phyloP scores from a whole-genome alignment of 1,284 basidiomycete species.

The Ustilago shanxiensis region DNA sequence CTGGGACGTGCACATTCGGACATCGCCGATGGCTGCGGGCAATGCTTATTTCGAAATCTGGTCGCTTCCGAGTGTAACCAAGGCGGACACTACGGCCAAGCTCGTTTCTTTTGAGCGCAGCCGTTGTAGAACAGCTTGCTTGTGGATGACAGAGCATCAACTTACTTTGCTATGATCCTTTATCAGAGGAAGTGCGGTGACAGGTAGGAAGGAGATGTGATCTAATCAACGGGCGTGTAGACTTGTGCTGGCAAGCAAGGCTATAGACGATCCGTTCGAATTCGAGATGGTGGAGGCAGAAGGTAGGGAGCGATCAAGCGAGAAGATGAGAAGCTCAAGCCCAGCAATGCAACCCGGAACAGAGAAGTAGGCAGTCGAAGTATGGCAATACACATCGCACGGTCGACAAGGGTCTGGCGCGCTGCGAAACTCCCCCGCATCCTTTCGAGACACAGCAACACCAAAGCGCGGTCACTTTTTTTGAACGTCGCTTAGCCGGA shows the following conservation, averaged over 20 bases:
- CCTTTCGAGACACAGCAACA: background rate
- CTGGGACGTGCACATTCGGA: background rate
- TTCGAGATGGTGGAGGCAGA: background rate
- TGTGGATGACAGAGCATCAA: background rate
- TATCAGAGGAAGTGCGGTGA: background rate
- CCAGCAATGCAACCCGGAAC: background rate
- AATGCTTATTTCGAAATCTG: background rate
- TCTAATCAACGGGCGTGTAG: background rate
- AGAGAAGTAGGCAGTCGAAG: background rate
- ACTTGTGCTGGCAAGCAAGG: background rate
- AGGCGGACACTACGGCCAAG: background rate
- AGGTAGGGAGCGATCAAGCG: background rate
- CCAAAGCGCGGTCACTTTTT: background rate
- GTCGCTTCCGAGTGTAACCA: background rate
- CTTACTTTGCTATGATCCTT: background rate
- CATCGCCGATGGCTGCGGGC: background rate
- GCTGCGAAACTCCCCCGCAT: background rate
- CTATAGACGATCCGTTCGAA: background rate
- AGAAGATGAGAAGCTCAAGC: background rate
- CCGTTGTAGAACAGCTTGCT: background rate
- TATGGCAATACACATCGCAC: background rate
- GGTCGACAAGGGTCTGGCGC: conserved; percentile 1
- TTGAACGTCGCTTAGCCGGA: conserved; percentile 35
- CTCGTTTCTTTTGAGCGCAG: no score
- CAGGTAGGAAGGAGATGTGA: background rate